A percentile compares a stretch with the other conserved stretches of the same genome.
Evolutionary conservation across 768 basidiomycete species (phyloP).

Genomic region (Xerocomellus amylosporus): DNA sequence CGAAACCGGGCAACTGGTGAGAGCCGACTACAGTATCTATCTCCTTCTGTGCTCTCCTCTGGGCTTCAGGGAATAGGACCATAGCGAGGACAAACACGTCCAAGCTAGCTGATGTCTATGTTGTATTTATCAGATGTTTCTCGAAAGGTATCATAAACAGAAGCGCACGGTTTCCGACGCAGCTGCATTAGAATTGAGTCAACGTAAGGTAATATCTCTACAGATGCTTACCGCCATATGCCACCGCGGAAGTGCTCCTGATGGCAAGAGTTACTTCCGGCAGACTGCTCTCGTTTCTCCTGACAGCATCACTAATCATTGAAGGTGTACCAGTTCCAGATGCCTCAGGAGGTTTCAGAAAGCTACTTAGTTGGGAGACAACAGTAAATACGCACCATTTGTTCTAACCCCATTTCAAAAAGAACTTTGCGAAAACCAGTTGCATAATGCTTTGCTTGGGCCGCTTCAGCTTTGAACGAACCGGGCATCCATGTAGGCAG

Average conservation of each 20-base stretch:
- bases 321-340: constrained; percentile 17
- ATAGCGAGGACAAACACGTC: constrained; percentile 28
- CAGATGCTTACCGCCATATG: constrained; percentile 21
- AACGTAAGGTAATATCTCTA: neutral
- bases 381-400: constrained; percentile 14
- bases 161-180: constrained; percentile 28
- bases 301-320: constrained; percentile 21
- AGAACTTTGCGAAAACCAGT: constrained; percentile 20
- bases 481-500: constrained; percentile 29
- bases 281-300: constrained; percentile 14
- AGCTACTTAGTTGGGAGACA: neutral
- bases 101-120: constrained; percentile 22
- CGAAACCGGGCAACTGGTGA: constrained; percentile 21
- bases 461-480: constrained; percentile 23
- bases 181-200: constrained; percentile 16
- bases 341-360: constrained; percentile 9
- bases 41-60: constrained; percentile 24
- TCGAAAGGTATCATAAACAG: neutral
- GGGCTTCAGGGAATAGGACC: constrained; percentile 27
- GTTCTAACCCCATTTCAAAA: constrained; percentile 23
- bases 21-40: constrained; percentile 22
- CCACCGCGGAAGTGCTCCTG: constrained; percentile 20
- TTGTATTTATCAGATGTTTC: neutral
- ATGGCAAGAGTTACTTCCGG: constrained; percentile 23
- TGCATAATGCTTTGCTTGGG: constrained; percentile 9